These are phyloP conservation scores for Suillus clintonianus DNA, from an alignment of 768 basidiomycete genomes.

Conservation along the genomic window DNA sequence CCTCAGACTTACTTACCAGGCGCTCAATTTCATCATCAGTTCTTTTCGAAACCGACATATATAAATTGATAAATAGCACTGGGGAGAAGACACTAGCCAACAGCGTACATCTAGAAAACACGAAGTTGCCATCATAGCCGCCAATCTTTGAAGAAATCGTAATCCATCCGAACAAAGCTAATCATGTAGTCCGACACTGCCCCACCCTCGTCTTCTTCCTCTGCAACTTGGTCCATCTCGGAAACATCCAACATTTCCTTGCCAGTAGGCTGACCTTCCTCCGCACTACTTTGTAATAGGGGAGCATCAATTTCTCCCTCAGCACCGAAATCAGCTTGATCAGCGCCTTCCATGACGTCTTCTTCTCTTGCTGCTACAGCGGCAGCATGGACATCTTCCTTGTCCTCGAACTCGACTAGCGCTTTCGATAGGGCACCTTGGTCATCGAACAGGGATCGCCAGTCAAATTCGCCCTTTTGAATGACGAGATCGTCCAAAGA, in stretches of 20 bases:
- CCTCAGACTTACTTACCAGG: too few species aligned
- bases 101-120: neutral
- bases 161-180: slow-evolving; percentile 57
- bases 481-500: slow-evolving; percentile 90
- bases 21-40: too few species aligned
- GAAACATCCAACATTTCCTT: slow-evolving; percentile 27
- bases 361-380: slow-evolving; percentile 75
- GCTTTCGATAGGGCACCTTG: slow-evolving; percentile 65
- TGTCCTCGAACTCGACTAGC: slow-evolving; percentile 84
- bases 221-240: slow-evolving; percentile 37
- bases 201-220: slow-evolving; percentile 59
- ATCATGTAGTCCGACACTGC: slow-evolving; percentile 88
- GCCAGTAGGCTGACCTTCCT: slow-evolving; percentile 24
- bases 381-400: slow-evolving; percentile 84
- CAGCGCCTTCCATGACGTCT: slow-evolving; percentile 70
- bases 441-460: slow-evolving; percentile 81
- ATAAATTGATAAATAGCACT: slow-evolving; percentile 13
- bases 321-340: slow-evolving; percentile 77
- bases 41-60: neutral
- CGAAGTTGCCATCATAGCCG: slow-evolving; percentile 40
- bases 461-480: slow-evolving; percentile 92
- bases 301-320: slow-evolving; percentile 33
- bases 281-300: slow-evolving; percentile 1
- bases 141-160: slow-evolving; percentile 76
- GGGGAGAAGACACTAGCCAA: slow-evolving; percentile 10